Evolutionary conservation across 2,329 filamentous ascomycete genomes (phyloP).

Genomic region (Dissoconium aciculare): DNA sequence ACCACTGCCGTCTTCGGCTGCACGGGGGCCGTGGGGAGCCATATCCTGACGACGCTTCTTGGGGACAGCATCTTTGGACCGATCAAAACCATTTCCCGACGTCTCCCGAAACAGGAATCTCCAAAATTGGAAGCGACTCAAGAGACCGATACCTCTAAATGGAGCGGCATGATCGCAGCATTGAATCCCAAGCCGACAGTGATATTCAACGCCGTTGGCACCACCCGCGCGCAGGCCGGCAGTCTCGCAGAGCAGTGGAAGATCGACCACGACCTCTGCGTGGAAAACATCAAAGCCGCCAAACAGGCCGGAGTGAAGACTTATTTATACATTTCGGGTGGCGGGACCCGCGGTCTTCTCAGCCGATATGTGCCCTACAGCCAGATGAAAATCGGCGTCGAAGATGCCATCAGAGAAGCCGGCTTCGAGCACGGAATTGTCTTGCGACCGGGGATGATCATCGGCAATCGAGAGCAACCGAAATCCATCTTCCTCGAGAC

Average conservation of each 20-base stretch:
- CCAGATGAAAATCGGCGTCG: conserved; percentile 27
- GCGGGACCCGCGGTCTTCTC: conserved; percentile 20
- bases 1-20: conserved; percentile 10
- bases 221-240: conserved; percentile 22
- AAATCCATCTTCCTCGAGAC: conserved; percentile 13
- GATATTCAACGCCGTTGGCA: conserved; percentile 21
- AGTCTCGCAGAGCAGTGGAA: conserved; percentile 24
- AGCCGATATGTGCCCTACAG: conserved; percentile 22
- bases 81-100: conserved; percentile 11
- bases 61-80: conserved; percentile 4
- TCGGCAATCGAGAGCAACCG: conserved; percentile 14
- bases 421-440: conserved; percentile 27
- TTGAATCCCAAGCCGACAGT: conserved; percentile 8
- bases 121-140: conserved; percentile 8
- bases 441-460: conserved; percentile 25
- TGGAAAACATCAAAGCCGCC: conserved; percentile 24
- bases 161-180: conserved; percentile 5
- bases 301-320: conserved; percentile 24
- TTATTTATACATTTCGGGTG: conserved; percentile 25
- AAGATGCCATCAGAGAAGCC: conserved; percentile 24
- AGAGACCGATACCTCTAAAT: conserved; percentile 10
- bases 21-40: conserved; percentile 12
- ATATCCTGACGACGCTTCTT: conserved; percentile 11
- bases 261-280: conserved; percentile 26
- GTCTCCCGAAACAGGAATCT: conserved; percentile 3